Conservation (phyloP, 257 asterid genomes). For the Dorcoceras hygrometricum region DNA sequence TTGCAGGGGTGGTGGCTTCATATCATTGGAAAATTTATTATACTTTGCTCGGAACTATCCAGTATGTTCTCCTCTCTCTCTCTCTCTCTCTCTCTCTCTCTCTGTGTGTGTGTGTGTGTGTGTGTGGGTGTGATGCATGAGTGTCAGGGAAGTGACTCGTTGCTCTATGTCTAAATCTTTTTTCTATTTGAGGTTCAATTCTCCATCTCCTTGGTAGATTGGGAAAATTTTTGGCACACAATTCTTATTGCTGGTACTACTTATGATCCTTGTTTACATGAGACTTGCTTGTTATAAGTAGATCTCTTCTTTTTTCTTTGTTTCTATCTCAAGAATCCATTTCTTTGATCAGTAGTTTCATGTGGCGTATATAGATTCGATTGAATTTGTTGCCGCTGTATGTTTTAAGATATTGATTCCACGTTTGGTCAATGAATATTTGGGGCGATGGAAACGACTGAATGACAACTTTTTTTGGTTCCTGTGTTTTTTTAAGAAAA, state of each 20-base stretch:
- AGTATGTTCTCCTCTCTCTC: constrained; percentile 37
- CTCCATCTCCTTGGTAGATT: not conserved
- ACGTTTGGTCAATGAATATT: not conserved
- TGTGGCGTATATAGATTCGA: no score
- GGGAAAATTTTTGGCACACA: no score
- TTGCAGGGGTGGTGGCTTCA: constrained; percentile 95
- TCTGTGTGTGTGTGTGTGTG: constrained; percentile 5
- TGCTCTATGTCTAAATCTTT: not conserved
- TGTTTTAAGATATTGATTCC: not conserved
- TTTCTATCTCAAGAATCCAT: not conserved
- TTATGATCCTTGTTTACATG: not conserved
- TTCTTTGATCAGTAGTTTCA: not conserved
- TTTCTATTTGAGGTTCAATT: not conserved
- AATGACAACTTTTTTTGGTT: not conserved
- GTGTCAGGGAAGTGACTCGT: not conserved
- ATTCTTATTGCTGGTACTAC: not conserved
- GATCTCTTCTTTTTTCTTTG: no score
- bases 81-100: constrained; percentile 24
- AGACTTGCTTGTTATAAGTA: not conserved
- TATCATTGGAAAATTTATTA: constrained; percentile 89
- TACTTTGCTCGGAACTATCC: constrained; percentile 85
- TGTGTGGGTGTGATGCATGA: constrained; percentile 4
- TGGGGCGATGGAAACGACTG: not conserved
- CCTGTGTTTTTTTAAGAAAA: not conserved
- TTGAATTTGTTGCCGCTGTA: not conserved